phyloP scores from a whole-genome alignment of 2,329 filamentous ascomycete species.

The Bertia moriformis region DNA sequence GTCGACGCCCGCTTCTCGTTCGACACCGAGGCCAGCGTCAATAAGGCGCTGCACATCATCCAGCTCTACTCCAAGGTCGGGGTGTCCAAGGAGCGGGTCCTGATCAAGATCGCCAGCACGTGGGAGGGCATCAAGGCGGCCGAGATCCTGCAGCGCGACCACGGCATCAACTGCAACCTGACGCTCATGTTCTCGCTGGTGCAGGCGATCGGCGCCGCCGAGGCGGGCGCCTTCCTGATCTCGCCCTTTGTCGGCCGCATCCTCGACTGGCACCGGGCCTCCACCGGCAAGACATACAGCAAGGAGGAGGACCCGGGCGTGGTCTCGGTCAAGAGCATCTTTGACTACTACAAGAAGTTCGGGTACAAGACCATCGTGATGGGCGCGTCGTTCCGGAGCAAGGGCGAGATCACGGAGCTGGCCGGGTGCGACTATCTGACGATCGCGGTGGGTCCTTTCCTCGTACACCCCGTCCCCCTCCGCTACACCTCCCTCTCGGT shows the following conservation, averaged over 20 bases:
- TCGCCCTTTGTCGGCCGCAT: slow-evolving; percentile 98
- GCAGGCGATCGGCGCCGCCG: slow-evolving; percentile 89
- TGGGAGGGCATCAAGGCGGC: slow-evolving; percentile 99
- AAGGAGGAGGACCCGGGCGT: slow-evolving; percentile 91
- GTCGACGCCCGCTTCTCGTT: slow-evolving; percentile 95
- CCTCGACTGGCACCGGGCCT: slow-evolving; percentile 98
- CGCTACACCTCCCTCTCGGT: slow-evolving; percentile 1
- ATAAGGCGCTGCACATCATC: slow-evolving; percentile 95
- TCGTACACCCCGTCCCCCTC: not conserved
- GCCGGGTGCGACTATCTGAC: slow-evolving; percentile 98
- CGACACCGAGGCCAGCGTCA: slow-evolving; percentile 76
- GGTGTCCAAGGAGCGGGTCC: slow-evolving; percentile 80
- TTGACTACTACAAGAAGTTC: slow-evolving; percentile 99
- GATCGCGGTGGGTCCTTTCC: slow-evolving; percentile 58
- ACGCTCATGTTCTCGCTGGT: slow-evolving; percentile 95
- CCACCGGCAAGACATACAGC: slow-evolving; percentile 83
- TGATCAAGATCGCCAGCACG: slow-evolving; percentile 98
- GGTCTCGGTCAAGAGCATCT: slow-evolving; percentile 82
- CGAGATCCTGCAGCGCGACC: slow-evolving; percentile 86
- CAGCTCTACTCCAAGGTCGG: slow-evolving; percentile 92
- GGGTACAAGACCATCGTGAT: slow-evolving; percentile 99
- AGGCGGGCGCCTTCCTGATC: slow-evolving; percentile 93
- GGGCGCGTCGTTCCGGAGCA: slow-evolving; percentile 95
- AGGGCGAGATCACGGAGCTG: slow-evolving; percentile 92
- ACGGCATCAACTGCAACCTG: slow-evolving; percentile 96